Evolutionary conservation across 805 yeast genomes (phyloP), one percentile per base, ranked within the genome.

Genomic region (Naumovozyma dairenensis): DNA sequence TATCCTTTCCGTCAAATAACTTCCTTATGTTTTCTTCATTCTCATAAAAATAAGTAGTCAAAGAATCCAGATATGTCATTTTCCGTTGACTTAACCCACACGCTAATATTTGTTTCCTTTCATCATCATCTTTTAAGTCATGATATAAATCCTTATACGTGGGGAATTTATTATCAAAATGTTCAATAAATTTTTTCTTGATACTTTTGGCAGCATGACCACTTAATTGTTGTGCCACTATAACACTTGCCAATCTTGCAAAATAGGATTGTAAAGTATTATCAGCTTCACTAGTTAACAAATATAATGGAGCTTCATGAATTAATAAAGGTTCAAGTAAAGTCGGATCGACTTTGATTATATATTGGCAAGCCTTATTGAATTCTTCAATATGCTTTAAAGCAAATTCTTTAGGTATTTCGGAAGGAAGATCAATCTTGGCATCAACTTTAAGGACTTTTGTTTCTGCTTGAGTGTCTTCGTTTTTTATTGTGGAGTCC

Each of bases 121-220:
- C 47, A 2, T 18, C 34, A 3, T 42, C 31, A 10, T 45, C 44
- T n/a, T 29, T 26, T 2, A 53, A 29, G 10, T 61, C 52, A 0
- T 51, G 50, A 4, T 66, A 43, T 2, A 80, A 64, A 22, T 60
- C 59, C 20, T 56, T 48, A 0, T 89, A 79, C 0, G 69, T 57
- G 0, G 92, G 86, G 31, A 66, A 65, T 13, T 48, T 49, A 19
- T 45, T 59, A 12, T 46, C 59, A 40, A 60, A 69, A 12, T 57
- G 38, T 14, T 51, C 47, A 14, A 49, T 48, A 35, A 82, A 68
- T 43, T 71, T 68, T 8, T 40, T 38, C 36, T 69, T 66, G 20
- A 86, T 81, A 1, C 86, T 67, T 7, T 48, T 54, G 0, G 96
- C 95, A 1, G 96, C 93, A 1, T 72, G 68, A 1, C 94, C 94